Conservation (phyloP, 169 alveolate genomes). For the Eimeria necatrix region DNA sequence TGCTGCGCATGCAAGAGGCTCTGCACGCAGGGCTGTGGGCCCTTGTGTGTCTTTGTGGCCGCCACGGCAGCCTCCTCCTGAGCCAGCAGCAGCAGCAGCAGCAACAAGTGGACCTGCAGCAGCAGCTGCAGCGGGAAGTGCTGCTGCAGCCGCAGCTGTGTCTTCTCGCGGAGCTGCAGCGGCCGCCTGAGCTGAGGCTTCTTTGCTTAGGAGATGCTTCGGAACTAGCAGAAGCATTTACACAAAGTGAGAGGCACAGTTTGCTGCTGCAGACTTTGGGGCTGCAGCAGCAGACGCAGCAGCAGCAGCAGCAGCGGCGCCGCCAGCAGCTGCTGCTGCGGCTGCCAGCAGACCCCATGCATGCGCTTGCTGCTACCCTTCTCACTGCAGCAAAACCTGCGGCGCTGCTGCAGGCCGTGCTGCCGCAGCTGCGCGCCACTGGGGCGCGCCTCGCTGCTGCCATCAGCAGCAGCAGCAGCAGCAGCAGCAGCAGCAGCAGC, state of each 20-base stretch:
- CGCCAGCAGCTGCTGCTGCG: conserved; percentile 31
- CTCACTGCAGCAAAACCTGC: conserved; percentile 58
- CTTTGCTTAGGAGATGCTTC: conserved; percentile 39
- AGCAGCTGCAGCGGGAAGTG: conserved; percentile 58
- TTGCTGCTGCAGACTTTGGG: conserved; percentile 32
- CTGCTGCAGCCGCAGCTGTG: conserved; percentile 70
- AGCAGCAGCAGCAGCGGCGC: conserved; percentile 58
- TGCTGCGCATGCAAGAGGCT: conserved; percentile 58
- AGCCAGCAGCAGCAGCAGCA: conserved; percentile 40
- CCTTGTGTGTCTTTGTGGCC: conserved; percentile 47
- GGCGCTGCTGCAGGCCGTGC: conserved; percentile 28
- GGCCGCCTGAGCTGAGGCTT: conserved; percentile 3
- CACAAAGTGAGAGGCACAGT: not conserved
- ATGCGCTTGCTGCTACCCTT: conserved; percentile 46
- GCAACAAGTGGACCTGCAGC: conserved; percentile 47
- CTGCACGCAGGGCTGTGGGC: conserved; percentile 17
- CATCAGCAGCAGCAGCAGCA: conserved; percentile 63
- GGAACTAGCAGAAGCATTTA: not conserved
- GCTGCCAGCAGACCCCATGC: conserved; percentile 57
- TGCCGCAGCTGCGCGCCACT: conserved; percentile 35
- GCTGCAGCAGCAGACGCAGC: conserved; percentile 19
- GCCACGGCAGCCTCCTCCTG: conserved; percentile 7
- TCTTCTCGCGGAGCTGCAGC: conserved; percentile 42
- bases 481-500: conserved; percentile 45
- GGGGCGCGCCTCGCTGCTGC: conserved; percentile 11